Base-by-base conservation (phyloP, 805 yeast species). In the Scheffersomyces lignosus region DNA sequence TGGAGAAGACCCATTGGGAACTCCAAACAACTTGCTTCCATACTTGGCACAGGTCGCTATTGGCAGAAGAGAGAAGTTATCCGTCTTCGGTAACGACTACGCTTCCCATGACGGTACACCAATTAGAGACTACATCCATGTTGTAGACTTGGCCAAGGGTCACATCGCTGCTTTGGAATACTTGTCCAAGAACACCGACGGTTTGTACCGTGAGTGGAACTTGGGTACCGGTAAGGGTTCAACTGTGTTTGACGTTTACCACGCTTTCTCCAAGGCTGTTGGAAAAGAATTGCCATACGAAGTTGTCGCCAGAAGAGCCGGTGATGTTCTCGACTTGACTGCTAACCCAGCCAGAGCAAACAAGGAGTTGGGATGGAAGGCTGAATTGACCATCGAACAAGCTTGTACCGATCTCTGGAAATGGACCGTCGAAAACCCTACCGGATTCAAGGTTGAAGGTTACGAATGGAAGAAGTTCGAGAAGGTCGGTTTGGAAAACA, bases 151-250 rank as follows among this genome's bases (percentile, higher is more conserved):
- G 41, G 89, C 91, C 6, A 68, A 69, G 48, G 95, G 91, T 33
- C 93, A 86, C 49, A 64, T 84, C 39, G 78, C 88, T 18, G 88
- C 91, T 3, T 65, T 86, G 47, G 63, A 73, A 31, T 79, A 80
- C 54, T 68, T 86, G 34, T 47, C 49, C n/a, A 42, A 42, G 4
- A 44, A 29, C 6, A 30, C 49, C 6, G 45, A 56, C 13, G 87
- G 86, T 5, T 64, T 78, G 35, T 80, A 73, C 51, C 72, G 89
- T 36, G 91, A 79, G 56, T 86, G 93, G 93, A 86, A 86, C 55
- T 72, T 86, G 39, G 95, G 95, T 29, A 79, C 90, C 10, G 95
- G 95, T 20, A 75, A 65, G 17, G 95, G 95, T n/a, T 69, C 81
- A 8, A 83, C 91, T 1, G 95, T 86, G 4, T 67, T 83, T 39